A percentile compares a stretch with the other conserved stretches of the same genome.
phyloP scores from a whole-genome alignment of 129 eudicot species.

The Chrysanthemum lavandulifolium region DNA sequence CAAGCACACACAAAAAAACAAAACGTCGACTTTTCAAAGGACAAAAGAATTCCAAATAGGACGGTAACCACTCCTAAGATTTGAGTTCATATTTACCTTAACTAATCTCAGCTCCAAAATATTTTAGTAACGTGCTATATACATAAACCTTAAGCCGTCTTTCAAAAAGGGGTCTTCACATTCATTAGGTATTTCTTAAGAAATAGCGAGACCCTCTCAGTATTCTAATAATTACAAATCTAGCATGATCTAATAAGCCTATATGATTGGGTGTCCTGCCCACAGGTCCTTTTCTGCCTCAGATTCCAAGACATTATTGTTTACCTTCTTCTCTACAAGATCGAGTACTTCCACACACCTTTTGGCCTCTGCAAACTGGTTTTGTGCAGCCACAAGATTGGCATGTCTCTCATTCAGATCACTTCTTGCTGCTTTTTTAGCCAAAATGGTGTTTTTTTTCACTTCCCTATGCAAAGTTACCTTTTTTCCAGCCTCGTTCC shows the following conservation, averaged over 20 bases:
- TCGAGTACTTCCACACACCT: constrained; percentile 30
- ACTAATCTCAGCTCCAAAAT: too few relatives aligned
- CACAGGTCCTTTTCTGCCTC: constrained; percentile 26
- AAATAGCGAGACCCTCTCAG: neutral
- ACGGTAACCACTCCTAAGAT: neutral
- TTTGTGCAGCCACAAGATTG: constrained; percentile 24
- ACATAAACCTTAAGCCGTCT: neutral
- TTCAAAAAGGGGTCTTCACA: neutral
- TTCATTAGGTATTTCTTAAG: neutral
- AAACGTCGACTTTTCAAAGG: too few relatives aligned
- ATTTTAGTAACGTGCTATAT: neutral
- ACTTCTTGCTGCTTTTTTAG: neutral
- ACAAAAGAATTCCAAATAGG: too few relatives aligned
- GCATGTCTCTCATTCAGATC: constrained; percentile 15
- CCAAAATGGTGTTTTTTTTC: too few relatives aligned
- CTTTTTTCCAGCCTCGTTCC: too few relatives aligned
- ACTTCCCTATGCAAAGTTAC: too few relatives aligned
- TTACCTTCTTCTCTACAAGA: constrained; percentile 29
- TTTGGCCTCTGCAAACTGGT: constrained; percentile 25
- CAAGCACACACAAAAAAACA: too few relatives aligned
- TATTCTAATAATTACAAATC: neutral
- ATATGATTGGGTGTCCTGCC: constrained; percentile 13
- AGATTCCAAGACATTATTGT: constrained; percentile 17
- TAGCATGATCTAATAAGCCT: neutral
- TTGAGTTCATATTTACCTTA: neutral